These are phyloP conservation scores for Microbotryomycetes sp. DNA, from an alignment of 1,284 basidiomycete genomes.

Conservation along the genomic window DNA sequence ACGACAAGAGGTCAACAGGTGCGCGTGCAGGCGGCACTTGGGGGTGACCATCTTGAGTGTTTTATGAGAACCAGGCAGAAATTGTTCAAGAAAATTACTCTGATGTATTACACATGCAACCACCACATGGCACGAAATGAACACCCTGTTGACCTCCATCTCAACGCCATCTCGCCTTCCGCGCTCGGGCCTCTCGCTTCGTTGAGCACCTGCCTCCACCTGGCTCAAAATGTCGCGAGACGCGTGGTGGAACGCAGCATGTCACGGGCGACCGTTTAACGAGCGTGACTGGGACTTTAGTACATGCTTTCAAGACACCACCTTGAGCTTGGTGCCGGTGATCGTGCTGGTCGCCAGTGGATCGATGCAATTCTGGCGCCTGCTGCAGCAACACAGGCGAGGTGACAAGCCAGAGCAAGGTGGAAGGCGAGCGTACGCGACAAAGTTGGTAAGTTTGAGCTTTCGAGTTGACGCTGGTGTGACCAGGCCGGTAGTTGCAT, in stretches of 20 bases:
- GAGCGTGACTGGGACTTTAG: slow-evolving; percentile 69
- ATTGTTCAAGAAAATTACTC: no score
- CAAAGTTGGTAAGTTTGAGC: slow-evolving; percentile 22
- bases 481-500: no score
- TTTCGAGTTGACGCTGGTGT: not conserved
- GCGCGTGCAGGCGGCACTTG: no score
- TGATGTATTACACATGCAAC: no score
- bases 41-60: no score
- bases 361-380: slow-evolving; percentile 47
- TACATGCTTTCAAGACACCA: slow-evolving; percentile 71
- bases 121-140: no score
- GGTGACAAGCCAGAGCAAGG: slow-evolving; percentile 14
- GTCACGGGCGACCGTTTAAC: slow-evolving; percentile 59
- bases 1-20: no score
- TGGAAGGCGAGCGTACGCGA: slow-evolving; percentile 17
- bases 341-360: slow-evolving; percentile 52
- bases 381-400: slow-evolving; percentile 47
- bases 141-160: no score
- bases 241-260: slow-evolving; percentile 30
- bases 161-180: no score
- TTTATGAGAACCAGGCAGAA: no score
- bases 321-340: slow-evolving; percentile 55
- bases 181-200: no score
- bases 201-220: no score
- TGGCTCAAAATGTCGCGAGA: not conserved